These are phyloP conservation scores for Amphichorda felina DNA, from an alignment of 2,329 filamentous ascomycete genomes.

Conservation along the genomic window DNA sequence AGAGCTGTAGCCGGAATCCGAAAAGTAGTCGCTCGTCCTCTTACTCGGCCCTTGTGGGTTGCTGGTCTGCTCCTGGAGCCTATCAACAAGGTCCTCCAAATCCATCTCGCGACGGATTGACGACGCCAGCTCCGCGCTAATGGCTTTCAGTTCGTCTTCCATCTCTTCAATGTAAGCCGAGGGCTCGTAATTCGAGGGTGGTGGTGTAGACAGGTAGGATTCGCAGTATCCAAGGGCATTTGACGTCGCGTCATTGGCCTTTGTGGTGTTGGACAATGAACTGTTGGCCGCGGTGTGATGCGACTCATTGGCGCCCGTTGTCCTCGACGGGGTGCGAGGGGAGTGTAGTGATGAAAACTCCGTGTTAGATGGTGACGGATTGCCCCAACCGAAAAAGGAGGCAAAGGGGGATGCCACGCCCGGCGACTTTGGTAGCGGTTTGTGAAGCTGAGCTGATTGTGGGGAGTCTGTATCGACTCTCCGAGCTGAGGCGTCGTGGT, in stretches of 20 bases:
- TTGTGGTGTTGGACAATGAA: conserved; percentile 20
- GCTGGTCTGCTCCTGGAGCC: conserved; percentile 66
- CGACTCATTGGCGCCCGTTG: conserved; percentile 18
- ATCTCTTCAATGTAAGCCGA: conserved; percentile 64
- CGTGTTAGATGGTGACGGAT: conserved; percentile 31
- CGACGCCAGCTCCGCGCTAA: conserved; percentile 81
- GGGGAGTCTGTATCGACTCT: conserved; percentile 13
- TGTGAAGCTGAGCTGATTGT: conserved; percentile 30
- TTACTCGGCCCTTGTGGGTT: conserved; percentile 47
- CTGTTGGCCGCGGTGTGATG: conserved; percentile 12
- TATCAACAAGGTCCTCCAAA: conserved; percentile 84
- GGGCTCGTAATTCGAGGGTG: conserved; percentile 23
- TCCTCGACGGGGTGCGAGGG: conserved; percentile 31
- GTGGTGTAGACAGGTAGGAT: conserved; percentile 38
- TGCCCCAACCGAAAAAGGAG: conserved; percentile 41
- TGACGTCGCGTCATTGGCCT: conserved; percentile 26
- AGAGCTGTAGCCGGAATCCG: conserved; percentile 85
- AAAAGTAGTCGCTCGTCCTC: conserved; percentile 94
- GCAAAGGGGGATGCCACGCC: conserved; percentile 34
- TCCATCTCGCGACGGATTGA: conserved; percentile 96
- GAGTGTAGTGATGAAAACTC: conserved; percentile 43
- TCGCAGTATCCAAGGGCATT: conserved; percentile 37
- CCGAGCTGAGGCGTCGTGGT: conserved; percentile 8
- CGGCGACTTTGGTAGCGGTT: conserved; percentile 43
- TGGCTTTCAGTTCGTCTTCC: conserved; percentile 87